Percentiles rank a stretch among this genome's conserved stretches.
Conservation (phyloP, 257 asterid genomes). For the Prunella vulgaris region DNA sequence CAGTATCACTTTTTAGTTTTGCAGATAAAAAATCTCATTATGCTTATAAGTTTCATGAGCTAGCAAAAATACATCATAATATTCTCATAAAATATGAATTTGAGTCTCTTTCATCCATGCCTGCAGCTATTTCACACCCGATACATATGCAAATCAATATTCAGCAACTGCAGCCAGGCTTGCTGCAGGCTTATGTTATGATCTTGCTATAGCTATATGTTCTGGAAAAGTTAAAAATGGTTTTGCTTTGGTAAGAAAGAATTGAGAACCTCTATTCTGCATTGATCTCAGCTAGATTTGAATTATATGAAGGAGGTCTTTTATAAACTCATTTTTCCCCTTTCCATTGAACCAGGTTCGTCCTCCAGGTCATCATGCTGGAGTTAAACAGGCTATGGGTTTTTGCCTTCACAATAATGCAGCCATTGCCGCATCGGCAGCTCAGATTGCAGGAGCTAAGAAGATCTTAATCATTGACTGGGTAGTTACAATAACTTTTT, state of each 20-base stretch:
- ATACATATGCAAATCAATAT: slow-evolving; percentile 87
- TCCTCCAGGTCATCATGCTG: slow-evolving; percentile 99
- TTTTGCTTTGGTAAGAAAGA: slow-evolving; percentile 82
- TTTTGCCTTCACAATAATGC: slow-evolving; percentile 99
- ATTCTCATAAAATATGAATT: neutral
- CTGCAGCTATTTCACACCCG: slow-evolving; percentile 96
- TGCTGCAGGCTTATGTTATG: slow-evolving; percentile 97
- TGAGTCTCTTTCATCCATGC: slow-evolving; percentile 9
- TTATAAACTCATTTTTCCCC: slow-evolving; percentile 17
- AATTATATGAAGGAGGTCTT: slow-evolving; percentile 6
- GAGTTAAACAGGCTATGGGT: slow-evolving; percentile 96
- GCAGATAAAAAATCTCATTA: slow-evolving; percentile 4
- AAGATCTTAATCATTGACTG: slow-evolving; percentile 90
- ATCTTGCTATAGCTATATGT: slow-evolving; percentile 82
- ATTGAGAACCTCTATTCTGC: slow-evolving; percentile 10
- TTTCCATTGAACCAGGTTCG: slow-evolving; percentile 65
- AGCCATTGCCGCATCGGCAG: slow-evolving; percentile 93
- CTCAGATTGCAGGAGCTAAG: slow-evolving; percentile 92
- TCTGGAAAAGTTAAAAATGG: slow-evolving; percentile 85
- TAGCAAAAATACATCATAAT: neutral
- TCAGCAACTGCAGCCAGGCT: slow-evolving; percentile 96
- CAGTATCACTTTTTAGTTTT: neutral
- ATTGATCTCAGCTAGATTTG: slow-evolving; percentile 4
- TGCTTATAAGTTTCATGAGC: slow-evolving; percentile 10
- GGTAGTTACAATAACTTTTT: slow-evolving; percentile 42